Conservation (phyloP, 192 early-diverging fungal genomes). For the Backusella macrospora region DNA sequence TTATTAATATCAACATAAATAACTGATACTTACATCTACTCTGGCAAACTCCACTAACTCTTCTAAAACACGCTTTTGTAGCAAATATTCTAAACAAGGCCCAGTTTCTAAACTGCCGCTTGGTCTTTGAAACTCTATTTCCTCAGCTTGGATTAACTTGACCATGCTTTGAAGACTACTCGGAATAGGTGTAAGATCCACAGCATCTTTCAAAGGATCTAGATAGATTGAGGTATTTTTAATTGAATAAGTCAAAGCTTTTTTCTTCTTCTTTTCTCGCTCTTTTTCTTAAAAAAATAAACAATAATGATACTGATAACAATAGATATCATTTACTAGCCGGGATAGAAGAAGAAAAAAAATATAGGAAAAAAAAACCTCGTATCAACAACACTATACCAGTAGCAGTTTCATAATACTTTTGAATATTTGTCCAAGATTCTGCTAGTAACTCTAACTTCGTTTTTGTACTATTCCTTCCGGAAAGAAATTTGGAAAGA, state of each 20-base stretch:
- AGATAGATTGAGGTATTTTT: background rate
- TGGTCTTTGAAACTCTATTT: constrained; percentile 38
- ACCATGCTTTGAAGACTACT: constrained; percentile 36
- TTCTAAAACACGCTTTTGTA: constrained; percentile 40
- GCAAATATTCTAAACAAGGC: constrained; percentile 39
- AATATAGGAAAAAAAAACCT: constrained; percentile 10
- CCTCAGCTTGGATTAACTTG: constrained; percentile 42
- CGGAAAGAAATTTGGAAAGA: constrained; percentile 39
- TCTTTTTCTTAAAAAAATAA: background rate
- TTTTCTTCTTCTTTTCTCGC: background rate
- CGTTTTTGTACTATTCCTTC: constrained; percentile 39
- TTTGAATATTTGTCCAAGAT: constrained; percentile 40
- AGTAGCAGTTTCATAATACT: constrained; percentile 42
- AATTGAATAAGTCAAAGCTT: background rate
- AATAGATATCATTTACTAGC: constrained; percentile 3
- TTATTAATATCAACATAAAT: background rate
- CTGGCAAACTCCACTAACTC: constrained; percentile 43
- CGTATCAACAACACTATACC: constrained; percentile 30
- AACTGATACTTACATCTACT: constrained; percentile 37
- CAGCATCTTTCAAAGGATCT: constrained; percentile 44
- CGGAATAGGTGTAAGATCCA: constrained; percentile 42
- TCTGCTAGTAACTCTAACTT: constrained; percentile 38
- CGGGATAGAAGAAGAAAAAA: background rate
- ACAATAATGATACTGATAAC: background rate
- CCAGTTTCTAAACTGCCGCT: constrained; percentile 39